phyloP scores from a whole-genome alignment of 345 rosid genomes.

The Salix arbutifolia region DNA sequence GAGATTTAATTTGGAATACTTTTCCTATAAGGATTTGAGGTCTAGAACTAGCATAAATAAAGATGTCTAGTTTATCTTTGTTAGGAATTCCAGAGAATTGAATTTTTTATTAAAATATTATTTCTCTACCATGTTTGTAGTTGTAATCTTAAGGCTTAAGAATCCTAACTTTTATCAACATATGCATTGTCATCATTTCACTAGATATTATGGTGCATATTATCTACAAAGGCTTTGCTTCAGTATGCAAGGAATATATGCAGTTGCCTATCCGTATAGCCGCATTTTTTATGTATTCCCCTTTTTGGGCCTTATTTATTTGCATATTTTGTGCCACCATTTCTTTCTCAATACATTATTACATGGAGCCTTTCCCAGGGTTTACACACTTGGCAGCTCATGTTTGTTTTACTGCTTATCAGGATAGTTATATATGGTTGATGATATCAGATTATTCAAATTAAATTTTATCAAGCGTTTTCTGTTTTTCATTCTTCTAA shows the following conservation, averaged over 20 bases:
- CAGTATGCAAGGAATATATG: background rate
- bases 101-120: too few species aligned
- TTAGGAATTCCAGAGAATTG: too few species aligned
- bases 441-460: background rate
- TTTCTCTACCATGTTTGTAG: too few species aligned
- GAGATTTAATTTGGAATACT: too few species aligned
- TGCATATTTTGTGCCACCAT: background rate
- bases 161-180: too few species aligned
- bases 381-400: background rate
- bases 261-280: background rate
- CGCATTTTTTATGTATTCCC: background rate
- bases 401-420: background rate
- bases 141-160: too few species aligned
- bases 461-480: slow-evolving; percentile 2
- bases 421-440: background rate
- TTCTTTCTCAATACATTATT: background rate
- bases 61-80: too few species aligned
- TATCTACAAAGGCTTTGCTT: background rate
- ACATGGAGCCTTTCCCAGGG: background rate
- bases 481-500: slow-evolving; percentile 4
- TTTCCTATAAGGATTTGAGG: too few species aligned
- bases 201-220: background rate
- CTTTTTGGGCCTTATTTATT: background rate
- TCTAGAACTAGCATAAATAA: too few species aligned
- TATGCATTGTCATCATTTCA: background rate